These are phyloP conservation scores for Phytophthora vignae DNA, from an alignment of 352 stramenopile genomes.

Conservation along the genomic window DNA sequence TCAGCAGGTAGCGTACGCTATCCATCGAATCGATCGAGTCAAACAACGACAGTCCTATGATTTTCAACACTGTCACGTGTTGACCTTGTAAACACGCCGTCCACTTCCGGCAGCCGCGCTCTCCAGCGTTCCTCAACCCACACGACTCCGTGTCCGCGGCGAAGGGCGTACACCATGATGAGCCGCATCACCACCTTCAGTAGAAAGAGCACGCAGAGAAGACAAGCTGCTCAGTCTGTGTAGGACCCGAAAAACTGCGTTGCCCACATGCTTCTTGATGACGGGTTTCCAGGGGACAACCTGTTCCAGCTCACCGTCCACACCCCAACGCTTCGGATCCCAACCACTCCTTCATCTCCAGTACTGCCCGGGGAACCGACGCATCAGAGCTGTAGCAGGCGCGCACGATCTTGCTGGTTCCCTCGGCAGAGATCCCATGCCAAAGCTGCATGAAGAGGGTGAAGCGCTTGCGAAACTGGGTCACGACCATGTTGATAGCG, in stretches of 20 bases:
- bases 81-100: constrained; percentile 22
- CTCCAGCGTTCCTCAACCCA: constrained; percentile 9
- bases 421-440: too few relatives aligned
- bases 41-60: constrained; percentile 13
- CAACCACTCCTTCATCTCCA: too few relatives aligned
- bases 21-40: neutral
- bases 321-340: too few relatives aligned
- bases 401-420: too few relatives aligned
- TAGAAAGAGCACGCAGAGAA: constrained; percentile 10
- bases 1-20: constrained; percentile 7
- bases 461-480: too few relatives aligned
- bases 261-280: neutral
- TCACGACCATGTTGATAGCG: too few relatives aligned
- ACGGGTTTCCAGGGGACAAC: too few relatives aligned
- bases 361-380: too few relatives aligned
- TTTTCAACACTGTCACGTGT: constrained; percentile 10
- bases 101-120: constrained; percentile 24
- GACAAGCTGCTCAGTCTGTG: constrained; percentile 9
- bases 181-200: constrained; percentile 20
- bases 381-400: too few relatives aligned
- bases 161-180: constrained; percentile 15
- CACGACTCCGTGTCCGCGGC: neutral
- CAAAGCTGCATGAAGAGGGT: too few relatives aligned
- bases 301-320: too few relatives aligned
- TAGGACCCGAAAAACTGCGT: constrained; percentile 13